phyloP scores from a whole-genome alignment of 495 filamentous ascomycete species.

The Friedmanniomyces endolithicus region DNA sequence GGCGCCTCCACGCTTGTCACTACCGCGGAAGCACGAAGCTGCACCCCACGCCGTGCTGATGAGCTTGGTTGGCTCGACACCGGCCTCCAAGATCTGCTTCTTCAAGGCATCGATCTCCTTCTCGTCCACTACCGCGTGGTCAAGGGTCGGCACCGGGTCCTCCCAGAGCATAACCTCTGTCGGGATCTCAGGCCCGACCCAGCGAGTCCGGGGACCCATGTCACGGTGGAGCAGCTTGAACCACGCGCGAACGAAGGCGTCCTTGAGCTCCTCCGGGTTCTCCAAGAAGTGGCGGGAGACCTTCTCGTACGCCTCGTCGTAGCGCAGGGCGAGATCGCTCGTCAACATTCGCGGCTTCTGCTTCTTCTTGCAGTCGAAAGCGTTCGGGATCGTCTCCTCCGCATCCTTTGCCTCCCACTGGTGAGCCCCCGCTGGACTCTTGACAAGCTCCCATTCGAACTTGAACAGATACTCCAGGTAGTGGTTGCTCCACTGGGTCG shows the following conservation, averaged over 20 bases:
- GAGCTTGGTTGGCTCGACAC: constrained; percentile 42
- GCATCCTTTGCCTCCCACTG: constrained; percentile 60
- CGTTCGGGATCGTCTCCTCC: constrained; percentile 53
- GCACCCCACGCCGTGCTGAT: constrained; percentile 55
- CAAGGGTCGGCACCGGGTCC: constrained; percentile 45
- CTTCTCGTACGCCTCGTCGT: constrained; percentile 59
- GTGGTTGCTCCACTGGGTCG: constrained; percentile 53
- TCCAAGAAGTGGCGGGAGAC: constrained; percentile 53
- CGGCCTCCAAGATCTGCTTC: constrained; percentile 47
- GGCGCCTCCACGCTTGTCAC: constrained; percentile 65
- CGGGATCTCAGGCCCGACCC: constrained; percentile 57
- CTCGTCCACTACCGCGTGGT: constrained; percentile 44
- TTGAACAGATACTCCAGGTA: constrained; percentile 62
- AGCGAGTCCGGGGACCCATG: constrained; percentile 54
- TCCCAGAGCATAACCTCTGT: constrained; percentile 51
- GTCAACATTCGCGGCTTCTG: constrained; percentile 57
- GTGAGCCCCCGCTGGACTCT: constrained; percentile 59
- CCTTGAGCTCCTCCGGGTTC: constrained; percentile 50
- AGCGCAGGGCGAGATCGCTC: constrained; percentile 55
- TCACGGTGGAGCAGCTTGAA: constrained; percentile 70
- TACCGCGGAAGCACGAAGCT: constrained; percentile 58
- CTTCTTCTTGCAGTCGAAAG: constrained; percentile 51
- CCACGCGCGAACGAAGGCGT: constrained; percentile 57
- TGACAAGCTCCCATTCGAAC: constrained; percentile 63
- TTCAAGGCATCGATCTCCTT: constrained; percentile 49